Percentiles rank a stretch among this genome's conserved stretches.
phyloP scores from a whole-genome alignment of 1,139 yeast species.

The Hemisphaericaspora xylofermentans region DNA sequence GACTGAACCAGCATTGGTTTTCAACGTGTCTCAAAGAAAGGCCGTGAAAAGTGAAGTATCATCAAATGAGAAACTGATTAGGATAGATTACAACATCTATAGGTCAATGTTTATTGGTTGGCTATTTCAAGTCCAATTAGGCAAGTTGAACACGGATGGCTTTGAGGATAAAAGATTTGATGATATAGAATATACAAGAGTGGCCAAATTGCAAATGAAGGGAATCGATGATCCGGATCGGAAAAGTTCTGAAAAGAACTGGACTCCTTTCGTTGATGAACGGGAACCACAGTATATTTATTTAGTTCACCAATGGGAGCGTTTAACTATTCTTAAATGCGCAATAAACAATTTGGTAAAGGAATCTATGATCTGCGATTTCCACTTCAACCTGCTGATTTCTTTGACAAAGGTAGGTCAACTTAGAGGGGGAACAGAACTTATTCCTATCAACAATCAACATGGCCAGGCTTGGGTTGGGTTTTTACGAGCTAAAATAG shows the following conservation, averaged over 20 bases:
- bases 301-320: slow-evolving; percentile 37
- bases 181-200: slow-evolving; percentile 20
- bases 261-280: slow-evolving; percentile 40
- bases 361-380: neutral
- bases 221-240: slow-evolving; percentile 22
- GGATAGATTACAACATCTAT: slow-evolving; percentile 16
- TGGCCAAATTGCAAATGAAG: slow-evolving; percentile 25
- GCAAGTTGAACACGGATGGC: slow-evolving; percentile 28
- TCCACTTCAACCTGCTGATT: slow-evolving; percentile 3
- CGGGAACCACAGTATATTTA: slow-evolving; percentile 28
- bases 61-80: slow-evolving; percentile 4
- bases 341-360: slow-evolving; percentile 14
- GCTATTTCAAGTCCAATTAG: slow-evolving; percentile 21
- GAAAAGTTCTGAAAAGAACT: slow-evolving; percentile 29
- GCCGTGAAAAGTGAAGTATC: slow-evolving; percentile 20
- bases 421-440: slow-evolving; percentile 40
- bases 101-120: neutral
- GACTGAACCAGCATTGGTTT: slow-evolving; percentile 39
- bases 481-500: slow-evolving; percentile 37
- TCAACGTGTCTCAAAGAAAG: slow-evolving; percentile 25
- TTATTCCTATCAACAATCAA: slow-evolving; percentile 24
- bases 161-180: slow-evolving; percentile 16
- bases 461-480: slow-evolving; percentile 36
- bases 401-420: slow-evolving; percentile 25
- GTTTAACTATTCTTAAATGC: neutral